Evolutionary conservation across 73 alveolate species (phyloP), one percentile per base, ranked within the genome.

Genomic region (Urostyla sp.): DNA sequence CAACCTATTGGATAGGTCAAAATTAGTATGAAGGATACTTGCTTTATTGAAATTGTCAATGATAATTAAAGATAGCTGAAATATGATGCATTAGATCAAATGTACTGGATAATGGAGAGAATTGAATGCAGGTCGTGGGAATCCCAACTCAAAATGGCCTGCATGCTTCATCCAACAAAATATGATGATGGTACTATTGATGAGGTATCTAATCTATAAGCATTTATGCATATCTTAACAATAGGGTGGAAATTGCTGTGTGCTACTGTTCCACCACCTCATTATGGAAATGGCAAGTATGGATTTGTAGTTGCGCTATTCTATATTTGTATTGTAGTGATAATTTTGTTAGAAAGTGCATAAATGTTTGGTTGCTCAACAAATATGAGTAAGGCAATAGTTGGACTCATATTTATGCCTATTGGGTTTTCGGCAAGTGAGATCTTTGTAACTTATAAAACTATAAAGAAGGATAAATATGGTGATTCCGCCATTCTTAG

Each of bases 401-500:
- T 94, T 5, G 92, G 91, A 24, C 67, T 90, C 34, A 80, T 87
- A 20, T 31, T 90, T 7, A 92, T 87, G 16, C 90, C 95, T 10
- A 36, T 91, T 18, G 97, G 97, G 75, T 59, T 91, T 2, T 82
- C 95, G 3, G 72, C 87, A 69, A 94, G 95, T 3, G 97, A 91
- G 75, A 67, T 89, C 36, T 82, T 91, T 35, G 93, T 94, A 8
- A 75, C 88, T 72, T 81, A 67, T 51, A 54, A 81, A 30, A 94
- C 97, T n/a, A 94, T 94, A 0, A 45, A 52, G 49, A 72, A 87
- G 75, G 78, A 77, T 35, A 84, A 79, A 20, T 80, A 67, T 50
- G 97, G 95, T 0, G 97, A 91, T 20, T 85, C 87, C 46, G 85
- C 95, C 26, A 55, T n/a, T n/a, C n/a, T n/a, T 91, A 13, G 94